Evolutionary conservation across 306 rosid species (phyloP), one percentile per base, ranked within the genome.

Genomic region (Astragalus glycyphyllos): DNA sequence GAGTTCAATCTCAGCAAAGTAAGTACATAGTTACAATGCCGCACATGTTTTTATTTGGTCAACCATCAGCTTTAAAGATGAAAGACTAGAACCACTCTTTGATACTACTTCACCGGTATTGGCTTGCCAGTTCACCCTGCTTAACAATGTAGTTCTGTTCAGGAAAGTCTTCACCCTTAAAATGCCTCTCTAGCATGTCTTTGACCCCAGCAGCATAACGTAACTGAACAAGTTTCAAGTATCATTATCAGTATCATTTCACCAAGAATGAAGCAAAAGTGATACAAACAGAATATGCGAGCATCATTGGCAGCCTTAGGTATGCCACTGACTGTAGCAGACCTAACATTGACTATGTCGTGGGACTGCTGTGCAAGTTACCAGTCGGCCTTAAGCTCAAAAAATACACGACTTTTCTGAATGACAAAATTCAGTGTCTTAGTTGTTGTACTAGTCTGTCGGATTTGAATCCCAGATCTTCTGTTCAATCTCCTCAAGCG

Each of bases 191-290:
- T 9, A 94, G 96, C 99, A 94, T 91, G 11, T 94, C 99, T 86
- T 94, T 94, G 15, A 79, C 82, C 14, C 99, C 99, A 58, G 96
- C 97, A 67, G 96, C 90, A 72, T 94, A 94, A 48, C 96, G 97
- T 26, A 91, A 56, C 97, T 89, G 83, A 76, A 75, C 12, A 71
- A 55, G 46, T 73, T 74, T 48, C 56, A 60, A 53, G 16, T 7
- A 44, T 11, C 15, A 9, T 10, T 13, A 50, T 75, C 44, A 48
- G 69, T 60, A 62, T 56, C 34, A 58, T 58, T 55, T 40, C 58
- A 31, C 61, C 11, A 20, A 68, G 11, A 48, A 81, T 9, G 12
- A 6, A 67, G 13, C 12, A 54, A 50, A 54, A 11, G 29, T 78
- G 5, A 35, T 23, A 42, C 61, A 49, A 45, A 26, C 31, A 26